These are phyloP conservation scores for Mucor plumbeus DNA, from an alignment of 371 early-diverging fungal species.

Conservation along the genomic window DNA sequence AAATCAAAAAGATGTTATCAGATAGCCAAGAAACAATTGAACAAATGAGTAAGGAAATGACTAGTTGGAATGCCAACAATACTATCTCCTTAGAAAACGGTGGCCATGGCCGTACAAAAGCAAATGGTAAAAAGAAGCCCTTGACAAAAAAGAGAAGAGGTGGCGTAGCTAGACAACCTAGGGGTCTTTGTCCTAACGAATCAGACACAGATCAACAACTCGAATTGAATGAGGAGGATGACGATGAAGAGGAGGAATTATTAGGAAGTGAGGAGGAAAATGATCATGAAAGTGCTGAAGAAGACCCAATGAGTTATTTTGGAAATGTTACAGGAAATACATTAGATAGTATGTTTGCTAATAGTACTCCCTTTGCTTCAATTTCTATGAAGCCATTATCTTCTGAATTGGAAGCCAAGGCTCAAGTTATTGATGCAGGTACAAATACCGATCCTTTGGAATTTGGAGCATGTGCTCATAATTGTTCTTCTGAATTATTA, in stretches of 20 bases:
- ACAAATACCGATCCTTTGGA: constrained; percentile 30
- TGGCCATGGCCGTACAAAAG: constrained; percentile 10
- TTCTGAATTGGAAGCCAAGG: constrained; percentile 31
- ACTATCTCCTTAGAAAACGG: constrained; percentile 7
- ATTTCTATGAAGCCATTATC: constrained; percentile 30
- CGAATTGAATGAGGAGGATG: not conserved
- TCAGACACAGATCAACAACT: constrained; percentile 11
- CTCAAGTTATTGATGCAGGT: constrained; percentile 24
- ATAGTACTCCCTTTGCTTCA: constrained; percentile 14
- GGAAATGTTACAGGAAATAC: constrained; percentile 11
- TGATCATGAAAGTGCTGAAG: constrained; percentile 6
- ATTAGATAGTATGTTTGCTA: not conserved
- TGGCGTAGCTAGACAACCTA: constrained; percentile 30
- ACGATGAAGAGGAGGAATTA: constrained; percentile 4
- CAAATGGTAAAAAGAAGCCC: constrained; percentile 14
- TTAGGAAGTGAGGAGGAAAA: not conserved
- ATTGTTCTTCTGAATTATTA: not conserved
- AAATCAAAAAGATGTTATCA: constrained; percentile 64
- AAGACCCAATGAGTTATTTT: constrained; percentile 1
- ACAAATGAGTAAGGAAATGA: constrained; percentile 55
- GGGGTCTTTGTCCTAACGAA: constrained; percentile 26
- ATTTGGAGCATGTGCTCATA: not conserved
- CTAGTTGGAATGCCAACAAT: constrained; percentile 22
- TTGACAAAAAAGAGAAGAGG: constrained; percentile 19
- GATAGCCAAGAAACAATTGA: constrained; percentile 71